Conservation (phyloP, 441 rosid species). For the Flueggea neowawraea region DNA sequence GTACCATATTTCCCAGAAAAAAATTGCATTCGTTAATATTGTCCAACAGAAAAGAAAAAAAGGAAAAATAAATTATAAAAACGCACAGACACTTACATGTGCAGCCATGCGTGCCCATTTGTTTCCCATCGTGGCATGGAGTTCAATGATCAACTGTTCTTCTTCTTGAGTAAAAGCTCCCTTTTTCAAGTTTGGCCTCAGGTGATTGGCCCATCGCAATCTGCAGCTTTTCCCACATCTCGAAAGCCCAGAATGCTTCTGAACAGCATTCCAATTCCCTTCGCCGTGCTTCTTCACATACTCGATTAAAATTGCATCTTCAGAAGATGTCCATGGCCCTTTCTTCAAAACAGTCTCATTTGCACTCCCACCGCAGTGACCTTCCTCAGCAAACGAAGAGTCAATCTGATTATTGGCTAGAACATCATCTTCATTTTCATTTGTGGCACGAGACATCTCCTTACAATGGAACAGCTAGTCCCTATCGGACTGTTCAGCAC, state of each 20-base stretch:
- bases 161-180: constrained; percentile 96
- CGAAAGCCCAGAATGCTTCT: constrained; percentile 77
- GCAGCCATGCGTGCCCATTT: constrained; percentile 99
- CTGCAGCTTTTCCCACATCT: constrained; percentile 99
- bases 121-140: constrained; percentile 95
- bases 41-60: neutral
- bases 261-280: constrained; percentile 98
- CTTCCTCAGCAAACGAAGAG: constrained; percentile 48
- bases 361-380: constrained; percentile 38
- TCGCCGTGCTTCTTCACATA: constrained; percentile 95
- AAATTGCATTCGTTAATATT: neutral
- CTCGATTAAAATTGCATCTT: constrained; percentile 83
- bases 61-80: neutral
- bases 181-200: constrained; percentile 96
- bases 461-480: constrained; percentile 32
- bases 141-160: constrained; percentile 80
- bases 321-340: constrained; percentile 98
- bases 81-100: constrained; percentile 52
- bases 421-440: constrained; percentile 58
- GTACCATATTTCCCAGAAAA: neutral
- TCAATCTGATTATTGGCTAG: constrained; percentile 47
- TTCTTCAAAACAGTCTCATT: constrained; percentile 63
- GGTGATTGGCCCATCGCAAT: constrained; percentile 95
- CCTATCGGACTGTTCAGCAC: constrained; percentile 33
- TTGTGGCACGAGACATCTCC: constrained; percentile 66